Evolutionary conservation across 2,329 filamentous ascomycete genomes (phyloP).

Genomic region (Malbranchea cinnamomea): DNA sequence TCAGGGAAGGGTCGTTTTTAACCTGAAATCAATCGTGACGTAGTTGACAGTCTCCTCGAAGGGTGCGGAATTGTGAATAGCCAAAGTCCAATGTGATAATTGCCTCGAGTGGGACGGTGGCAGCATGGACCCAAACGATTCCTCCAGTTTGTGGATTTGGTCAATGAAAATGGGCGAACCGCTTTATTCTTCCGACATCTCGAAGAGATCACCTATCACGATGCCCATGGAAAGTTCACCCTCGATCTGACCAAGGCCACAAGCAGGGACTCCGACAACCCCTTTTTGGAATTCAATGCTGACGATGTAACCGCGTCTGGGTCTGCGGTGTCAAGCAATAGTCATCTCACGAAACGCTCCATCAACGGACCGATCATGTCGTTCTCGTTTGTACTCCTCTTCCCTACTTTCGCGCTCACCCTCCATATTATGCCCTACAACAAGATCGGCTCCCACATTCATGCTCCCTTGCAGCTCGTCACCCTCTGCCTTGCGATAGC

Average conservation of each 20-base stretch:
- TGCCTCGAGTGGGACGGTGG: slow-evolving; percentile 40
- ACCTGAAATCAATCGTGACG: slow-evolving; percentile 28
- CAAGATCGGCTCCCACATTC: slow-evolving; percentile 15
- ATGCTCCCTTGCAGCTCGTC: slow-evolving; percentile 33
- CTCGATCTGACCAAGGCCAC: slow-evolving; percentile 36
- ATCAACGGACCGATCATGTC: slow-evolving; percentile 16
- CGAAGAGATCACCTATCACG: slow-evolving; percentile 33
- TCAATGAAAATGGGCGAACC: slow-evolving; percentile 32
- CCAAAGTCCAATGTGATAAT: slow-evolving; percentile 41
- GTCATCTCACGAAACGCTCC: slow-evolving; percentile 7
- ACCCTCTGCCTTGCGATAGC: slow-evolving; percentile 33
- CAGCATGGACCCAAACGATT: slow-evolving; percentile 33
- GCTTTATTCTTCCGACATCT: slow-evolving; percentile 32
- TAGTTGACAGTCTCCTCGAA: slow-evolving; percentile 35
- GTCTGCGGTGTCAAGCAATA: slow-evolving; percentile 1
- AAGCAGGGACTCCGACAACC: slow-evolving; percentile 30
- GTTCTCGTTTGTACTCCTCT: slow-evolving; percentile 14
- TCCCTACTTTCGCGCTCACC: slow-evolving; percentile 13
- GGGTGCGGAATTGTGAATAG: slow-evolving; percentile 39
- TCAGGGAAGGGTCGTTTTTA: slow-evolving; percentile 28
- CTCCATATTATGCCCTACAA: slow-evolving; percentile 8
- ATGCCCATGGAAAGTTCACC: slow-evolving; percentile 25
- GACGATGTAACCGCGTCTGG: background rate
- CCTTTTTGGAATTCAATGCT: slow-evolving; percentile 12
- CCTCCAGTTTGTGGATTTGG: slow-evolving; percentile 36